Percentiles rank a stretch among this genome's conserved stretches.
Evolutionary conservation across 192 early-diverging fungal species (phyloP).

Genomic region (Coemansia sp.): DNA sequence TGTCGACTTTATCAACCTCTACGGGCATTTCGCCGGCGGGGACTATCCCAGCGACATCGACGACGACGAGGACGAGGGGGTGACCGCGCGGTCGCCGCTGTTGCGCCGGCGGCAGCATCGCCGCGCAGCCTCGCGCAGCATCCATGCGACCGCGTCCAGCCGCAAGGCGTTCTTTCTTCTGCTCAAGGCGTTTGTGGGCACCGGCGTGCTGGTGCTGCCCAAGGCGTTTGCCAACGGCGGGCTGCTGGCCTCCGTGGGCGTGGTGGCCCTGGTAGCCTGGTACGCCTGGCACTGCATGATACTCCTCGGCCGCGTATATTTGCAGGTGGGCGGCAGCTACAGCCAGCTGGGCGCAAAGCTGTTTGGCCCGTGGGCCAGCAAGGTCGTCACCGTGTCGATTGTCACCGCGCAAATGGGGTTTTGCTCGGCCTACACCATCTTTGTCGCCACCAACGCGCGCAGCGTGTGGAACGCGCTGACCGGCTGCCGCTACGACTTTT

Average conservation of each 20-base stretch:
- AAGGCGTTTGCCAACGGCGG: constrained; percentile 74
- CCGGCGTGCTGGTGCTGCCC: constrained; percentile 68
- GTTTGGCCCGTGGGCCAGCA: constrained; percentile 57
- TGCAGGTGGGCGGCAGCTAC: constrained; percentile 54
- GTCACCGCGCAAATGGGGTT: constrained; percentile 77
- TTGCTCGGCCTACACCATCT: constrained; percentile 79
- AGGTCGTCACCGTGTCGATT: constrained; percentile 61
- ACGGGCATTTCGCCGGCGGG: constrained; percentile 90
- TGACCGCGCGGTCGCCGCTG: background rate
- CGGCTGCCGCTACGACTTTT: constrained; percentile 55
- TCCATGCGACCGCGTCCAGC: constrained; percentile 43
- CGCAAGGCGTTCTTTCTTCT: constrained; percentile 70
- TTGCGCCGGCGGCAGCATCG: background rate
- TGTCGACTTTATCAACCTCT: constrained; percentile 88
- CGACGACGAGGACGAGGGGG: constrained; percentile 24
- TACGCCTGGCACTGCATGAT: constrained; percentile 61
- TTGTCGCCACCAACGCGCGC: constrained; percentile 79
- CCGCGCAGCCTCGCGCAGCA: background rate
- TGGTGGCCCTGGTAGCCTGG: constrained; percentile 54
- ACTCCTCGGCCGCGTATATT: constrained; percentile 57
- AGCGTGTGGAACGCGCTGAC: constrained; percentile 65
- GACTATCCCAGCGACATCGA: constrained; percentile 76
- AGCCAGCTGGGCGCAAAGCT: constrained; percentile 61
- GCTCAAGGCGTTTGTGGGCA: constrained; percentile 74
- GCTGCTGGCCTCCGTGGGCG: constrained; percentile 53